phyloP scores from a whole-genome alignment of 306 rosid species.

The Pyrus communis region DNA sequence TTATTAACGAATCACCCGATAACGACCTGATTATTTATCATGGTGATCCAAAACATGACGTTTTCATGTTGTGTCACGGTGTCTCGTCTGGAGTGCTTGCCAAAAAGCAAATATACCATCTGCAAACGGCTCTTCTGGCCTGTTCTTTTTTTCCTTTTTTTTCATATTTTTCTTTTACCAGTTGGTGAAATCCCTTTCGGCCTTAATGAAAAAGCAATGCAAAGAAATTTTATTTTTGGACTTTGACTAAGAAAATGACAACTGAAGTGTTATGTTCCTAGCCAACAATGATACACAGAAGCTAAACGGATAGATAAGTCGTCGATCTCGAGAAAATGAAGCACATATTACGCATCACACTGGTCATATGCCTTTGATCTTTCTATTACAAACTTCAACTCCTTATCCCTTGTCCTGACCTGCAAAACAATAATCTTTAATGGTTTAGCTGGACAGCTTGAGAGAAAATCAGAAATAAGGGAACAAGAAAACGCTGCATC shows the following conservation, averaged over 20 bases:
- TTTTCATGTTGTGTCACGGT: too few species aligned
- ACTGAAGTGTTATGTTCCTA: background rate
- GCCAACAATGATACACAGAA: background rate
- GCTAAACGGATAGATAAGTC: background rate
- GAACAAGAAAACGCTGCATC: background rate
- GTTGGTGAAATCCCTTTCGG: background rate
- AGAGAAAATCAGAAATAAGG: background rate
- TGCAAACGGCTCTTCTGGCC: background rate
- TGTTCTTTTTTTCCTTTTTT: background rate
- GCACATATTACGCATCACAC: constrained; percentile 23
- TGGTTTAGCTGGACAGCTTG: background rate
- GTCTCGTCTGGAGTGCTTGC: background rate
- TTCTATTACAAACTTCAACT: constrained; percentile 45
- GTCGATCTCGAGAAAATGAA: constrained; percentile 1
- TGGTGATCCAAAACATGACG: too few species aligned
- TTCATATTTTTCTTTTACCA: background rate
- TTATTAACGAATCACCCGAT: too few species aligned
- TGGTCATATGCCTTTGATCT: constrained; percentile 54
- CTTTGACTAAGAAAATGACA: background rate
- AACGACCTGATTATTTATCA: too few species aligned
- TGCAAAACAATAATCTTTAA: constrained; percentile 22
- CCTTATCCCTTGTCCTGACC: constrained; percentile 57
- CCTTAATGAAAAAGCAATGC: background rate
- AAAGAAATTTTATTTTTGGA: background rate
- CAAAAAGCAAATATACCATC: background rate